Evolutionary conservation across 164 flowering plant species (phyloP), one percentile per base, ranked within the genome.

Genomic region (Piper longum): DNA sequence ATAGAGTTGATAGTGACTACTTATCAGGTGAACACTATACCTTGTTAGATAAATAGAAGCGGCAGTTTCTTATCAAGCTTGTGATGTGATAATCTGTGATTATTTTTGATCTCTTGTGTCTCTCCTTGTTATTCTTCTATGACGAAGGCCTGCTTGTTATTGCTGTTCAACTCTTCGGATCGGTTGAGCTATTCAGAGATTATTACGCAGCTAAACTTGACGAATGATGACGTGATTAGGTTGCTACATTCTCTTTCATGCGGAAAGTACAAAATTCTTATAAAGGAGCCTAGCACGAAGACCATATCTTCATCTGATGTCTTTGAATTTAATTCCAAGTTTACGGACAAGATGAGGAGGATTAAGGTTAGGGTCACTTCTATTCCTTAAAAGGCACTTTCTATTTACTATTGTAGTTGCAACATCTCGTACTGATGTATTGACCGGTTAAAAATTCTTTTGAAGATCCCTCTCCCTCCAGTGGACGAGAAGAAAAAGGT

Each of bases 401-500:
- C 3, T 2, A 12, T 48, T 9, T 48, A 2, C 3, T 5, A 9
- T 14, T 14, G 0, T 42, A 5, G 11, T 54, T n/a, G 13, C 16
- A 6, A 13, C 9, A 4, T 13, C 16, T 11, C 16, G 56, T 48
- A 11, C 36, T 7, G 36, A 26, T 41, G 9, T 4, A 7, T 41
- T 5, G 40, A 26, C 56, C 4, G 36, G 45, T 55, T 56, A 19
- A 61, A 51, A 14, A 48, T 57, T 16, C 56, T 60, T 26, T 62
- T 75, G 74, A 78, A 85, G 95, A 81, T 87, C 67, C 95, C 89
- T 45, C 83, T 85, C 1, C 88, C 90, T 56, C 90, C 87, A 36
- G 87, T 86, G 51, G 93, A 91, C 75, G 96, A 91, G 75, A 88
- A 84, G 76, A 90, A 88, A 72, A 88, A 85, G 72, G 95, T 90